Conservation (phyloP, 345 rosid species). For the Brassica cretica region DNA sequence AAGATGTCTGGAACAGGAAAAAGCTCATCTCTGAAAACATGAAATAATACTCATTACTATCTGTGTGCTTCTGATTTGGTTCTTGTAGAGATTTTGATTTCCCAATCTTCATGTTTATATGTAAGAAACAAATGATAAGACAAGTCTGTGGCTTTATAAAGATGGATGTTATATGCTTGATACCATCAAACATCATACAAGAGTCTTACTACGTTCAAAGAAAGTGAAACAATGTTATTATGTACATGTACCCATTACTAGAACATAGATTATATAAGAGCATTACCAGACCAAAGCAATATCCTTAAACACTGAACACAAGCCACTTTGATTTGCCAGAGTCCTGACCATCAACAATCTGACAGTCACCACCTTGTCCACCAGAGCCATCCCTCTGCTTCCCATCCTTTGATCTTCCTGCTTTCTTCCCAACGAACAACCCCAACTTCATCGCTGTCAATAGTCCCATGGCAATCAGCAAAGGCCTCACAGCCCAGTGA, state of each 20-base stretch:
- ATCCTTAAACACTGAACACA: conserved; percentile 31
- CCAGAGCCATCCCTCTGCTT: conserved; percentile 32
- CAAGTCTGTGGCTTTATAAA: background rate
- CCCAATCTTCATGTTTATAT: conserved; percentile 17
- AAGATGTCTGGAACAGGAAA: conserved; percentile 29
- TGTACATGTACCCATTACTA: conserved; percentile 29
- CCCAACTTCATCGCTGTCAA: conserved; percentile 75
- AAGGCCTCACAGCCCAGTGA: conserved; percentile 94
- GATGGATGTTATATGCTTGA: conserved; percentile 5
- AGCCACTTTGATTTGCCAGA: conserved; percentile 38
- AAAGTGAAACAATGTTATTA: conserved; percentile 7
- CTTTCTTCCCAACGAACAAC: conserved; percentile 48
- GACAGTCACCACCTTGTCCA: conserved; percentile 30
- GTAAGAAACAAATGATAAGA: background rate
- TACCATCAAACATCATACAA: background rate
- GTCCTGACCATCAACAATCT: conserved; percentile 26
- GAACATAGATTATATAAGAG: background rate
- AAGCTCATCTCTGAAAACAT: conserved; percentile 37
- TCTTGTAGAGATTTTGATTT: conserved; percentile 32
- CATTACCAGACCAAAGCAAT: conserved; percentile 5
- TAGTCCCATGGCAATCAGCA: conserved; percentile 65
- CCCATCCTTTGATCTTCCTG: conserved; percentile 53
- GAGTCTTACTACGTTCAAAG: background rate
- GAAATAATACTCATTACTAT: background rate
- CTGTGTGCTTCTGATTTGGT: background rate